These are phyloP conservation scores for Diaporthe ilicicola DNA, from an alignment of 2,329 filamentous ascomycete species.

Conservation along the genomic window DNA sequence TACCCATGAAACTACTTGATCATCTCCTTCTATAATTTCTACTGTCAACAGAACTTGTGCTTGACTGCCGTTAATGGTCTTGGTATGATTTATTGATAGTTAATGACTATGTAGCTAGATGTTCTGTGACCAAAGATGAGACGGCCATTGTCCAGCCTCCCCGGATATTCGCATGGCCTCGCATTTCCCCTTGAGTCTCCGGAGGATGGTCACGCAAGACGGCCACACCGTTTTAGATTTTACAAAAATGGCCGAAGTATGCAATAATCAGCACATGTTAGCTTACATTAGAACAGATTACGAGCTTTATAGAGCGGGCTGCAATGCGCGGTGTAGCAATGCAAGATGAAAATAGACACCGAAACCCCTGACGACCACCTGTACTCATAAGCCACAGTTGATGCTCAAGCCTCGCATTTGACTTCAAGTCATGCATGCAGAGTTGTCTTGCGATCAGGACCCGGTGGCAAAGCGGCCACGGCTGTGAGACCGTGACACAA, in stretches of 20 bases:
- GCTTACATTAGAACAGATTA: background rate
- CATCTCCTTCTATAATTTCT: too few species aligned
- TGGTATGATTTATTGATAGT: too few species aligned
- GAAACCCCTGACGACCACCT: background rate
- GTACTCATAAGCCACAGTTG: background rate
- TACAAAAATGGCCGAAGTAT: too few species aligned
- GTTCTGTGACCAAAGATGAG: too few species aligned
- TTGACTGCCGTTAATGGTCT: too few species aligned
- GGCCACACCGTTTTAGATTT: background rate
- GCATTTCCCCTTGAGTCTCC: background rate
- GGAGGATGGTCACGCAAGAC: background rate
- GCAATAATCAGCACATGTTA: background rate
- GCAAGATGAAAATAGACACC: background rate
- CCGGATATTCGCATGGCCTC: too few species aligned
- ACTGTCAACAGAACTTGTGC: too few species aligned
- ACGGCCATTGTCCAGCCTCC: too few species aligned
- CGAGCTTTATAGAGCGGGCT: background rate
- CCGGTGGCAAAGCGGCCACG: background rate
- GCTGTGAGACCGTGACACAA: constrained; percentile 1
- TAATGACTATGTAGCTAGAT: too few species aligned
- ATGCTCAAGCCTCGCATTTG: background rate
- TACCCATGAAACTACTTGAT: too few species aligned
- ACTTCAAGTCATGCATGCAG: constrained; percentile 10
- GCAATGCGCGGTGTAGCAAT: background rate
- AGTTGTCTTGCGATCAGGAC: constrained; percentile 14